Conservation (phyloP, 495 filamentous ascomycete species). For the Daldinia decipiens region DNA sequence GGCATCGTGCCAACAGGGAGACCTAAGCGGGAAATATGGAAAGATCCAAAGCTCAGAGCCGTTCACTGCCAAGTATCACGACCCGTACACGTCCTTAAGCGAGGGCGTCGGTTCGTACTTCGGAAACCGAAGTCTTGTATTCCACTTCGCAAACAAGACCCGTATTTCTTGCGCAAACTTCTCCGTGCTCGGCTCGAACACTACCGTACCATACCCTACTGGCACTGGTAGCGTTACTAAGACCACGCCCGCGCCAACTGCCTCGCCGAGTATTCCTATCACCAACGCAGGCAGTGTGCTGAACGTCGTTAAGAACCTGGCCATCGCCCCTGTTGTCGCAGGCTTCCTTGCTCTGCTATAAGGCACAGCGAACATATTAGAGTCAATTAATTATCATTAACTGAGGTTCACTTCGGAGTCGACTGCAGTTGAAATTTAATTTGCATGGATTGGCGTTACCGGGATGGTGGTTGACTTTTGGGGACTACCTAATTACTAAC, state of each 20-base stretch:
- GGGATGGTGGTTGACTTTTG: constrained; percentile 1
- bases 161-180: constrained; percentile 81
- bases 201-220: constrained; percentile 26
- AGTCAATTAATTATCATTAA: background rate
- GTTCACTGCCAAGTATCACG: constrained; percentile 65
- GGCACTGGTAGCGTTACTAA: constrained; percentile 20
- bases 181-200: constrained; percentile 39
- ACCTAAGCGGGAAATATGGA: constrained; percentile 85
- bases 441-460: constrained; percentile 24
- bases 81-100: constrained; percentile 72
- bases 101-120: constrained; percentile 72
- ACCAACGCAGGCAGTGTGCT: constrained; percentile 16
- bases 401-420: background rate
- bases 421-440: background rate
- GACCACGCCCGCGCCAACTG: constrained; percentile 19
- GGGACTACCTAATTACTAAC: background rate
- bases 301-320: constrained; percentile 28
- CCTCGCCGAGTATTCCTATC: constrained; percentile 19
- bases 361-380: background rate
- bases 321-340: constrained; percentile 37
- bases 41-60: constrained; percentile 60
- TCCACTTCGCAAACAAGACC: constrained; percentile 77
- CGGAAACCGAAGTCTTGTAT: constrained; percentile 79
- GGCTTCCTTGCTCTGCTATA: constrained; percentile 38
- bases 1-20: constrained; percentile 82